Evolutionary conservation across 2,329 filamentous ascomycete species (phyloP).

Genomic region (Diaporthe citrichinensis): DNA sequence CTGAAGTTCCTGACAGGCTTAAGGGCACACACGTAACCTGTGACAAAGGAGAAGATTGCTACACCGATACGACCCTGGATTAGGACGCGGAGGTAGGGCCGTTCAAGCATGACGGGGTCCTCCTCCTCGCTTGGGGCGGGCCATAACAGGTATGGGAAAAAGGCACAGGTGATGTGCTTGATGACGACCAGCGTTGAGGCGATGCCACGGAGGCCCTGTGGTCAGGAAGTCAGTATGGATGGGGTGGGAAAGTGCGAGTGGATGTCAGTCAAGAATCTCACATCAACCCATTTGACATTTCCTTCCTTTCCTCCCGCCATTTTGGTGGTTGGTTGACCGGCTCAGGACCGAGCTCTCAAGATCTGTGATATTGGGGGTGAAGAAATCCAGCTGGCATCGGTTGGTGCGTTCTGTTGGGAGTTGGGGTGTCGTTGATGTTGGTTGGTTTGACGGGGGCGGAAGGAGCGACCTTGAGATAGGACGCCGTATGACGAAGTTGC

Average conservation of each 20-base stretch:
- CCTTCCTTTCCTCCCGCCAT: constrained; percentile 42
- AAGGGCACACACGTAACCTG: constrained; percentile 40
- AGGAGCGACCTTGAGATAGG: neutral
- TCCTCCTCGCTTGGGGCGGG: constrained; percentile 36
- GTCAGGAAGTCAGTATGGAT: constrained; percentile 70
- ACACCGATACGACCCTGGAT: constrained; percentile 42
- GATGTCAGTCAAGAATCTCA: constrained; percentile 20
- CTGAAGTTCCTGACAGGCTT: constrained; percentile 40
- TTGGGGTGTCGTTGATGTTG: neutral
- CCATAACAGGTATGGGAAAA: constrained; percentile 42
- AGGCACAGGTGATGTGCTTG: constrained; percentile 40
- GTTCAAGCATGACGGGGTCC: constrained; percentile 36
- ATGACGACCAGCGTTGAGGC: constrained; percentile 42
- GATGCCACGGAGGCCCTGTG: constrained; percentile 41
- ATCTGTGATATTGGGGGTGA: neutral
- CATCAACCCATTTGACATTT: constrained; percentile 43
- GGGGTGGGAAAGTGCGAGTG: constrained; percentile 39
- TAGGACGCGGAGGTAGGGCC: constrained; percentile 40
- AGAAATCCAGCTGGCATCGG: neutral
- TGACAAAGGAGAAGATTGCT: constrained; percentile 42
- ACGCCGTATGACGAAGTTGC: neutral
- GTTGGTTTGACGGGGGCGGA: neutral
- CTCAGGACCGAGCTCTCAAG: neutral
- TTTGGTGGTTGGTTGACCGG: constrained; percentile 42
- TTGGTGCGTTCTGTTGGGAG: neutral